These are phyloP conservation scores for Isatis lusitanica DNA, from an alignment of 441 rosid genomes.

Conservation along the genomic window DNA sequence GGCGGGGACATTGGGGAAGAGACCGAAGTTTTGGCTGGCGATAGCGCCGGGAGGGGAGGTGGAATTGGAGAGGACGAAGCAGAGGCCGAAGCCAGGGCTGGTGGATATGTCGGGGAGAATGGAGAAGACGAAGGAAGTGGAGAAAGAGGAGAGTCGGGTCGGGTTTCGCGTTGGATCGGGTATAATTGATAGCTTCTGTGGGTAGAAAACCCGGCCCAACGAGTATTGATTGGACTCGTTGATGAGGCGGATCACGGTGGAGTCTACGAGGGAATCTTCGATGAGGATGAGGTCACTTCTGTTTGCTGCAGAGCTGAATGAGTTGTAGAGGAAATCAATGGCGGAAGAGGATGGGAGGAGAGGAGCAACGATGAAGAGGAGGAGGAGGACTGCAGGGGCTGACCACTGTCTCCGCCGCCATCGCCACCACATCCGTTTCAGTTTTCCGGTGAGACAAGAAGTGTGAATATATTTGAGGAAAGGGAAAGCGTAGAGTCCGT, in stretches of 20 bases:
- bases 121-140: constrained; percentile 81
- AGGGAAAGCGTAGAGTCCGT: constrained; percentile 1
- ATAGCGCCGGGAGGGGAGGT: constrained; percentile 71
- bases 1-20: constrained; percentile 51
- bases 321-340: constrained; percentile 65
- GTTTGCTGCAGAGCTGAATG: constrained; percentile 46
- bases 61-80: constrained; percentile 73
- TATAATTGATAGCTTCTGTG: constrained; percentile 47
- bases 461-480: neutral
- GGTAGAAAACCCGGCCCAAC: constrained; percentile 62
- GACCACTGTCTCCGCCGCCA: neutral
- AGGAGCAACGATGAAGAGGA: constrained; percentile 5
- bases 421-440: constrained; percentile 10
- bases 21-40: constrained; percentile 73
- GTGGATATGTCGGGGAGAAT: constrained; percentile 62
- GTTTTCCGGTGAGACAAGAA: constrained; percentile 12
- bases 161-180: constrained; percentile 41
- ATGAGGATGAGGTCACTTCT: constrained; percentile 49
- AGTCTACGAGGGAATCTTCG: constrained; percentile 55
- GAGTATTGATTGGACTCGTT: constrained; percentile 62
- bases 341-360: constrained; percentile 35
- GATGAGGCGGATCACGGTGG: constrained; percentile 55
- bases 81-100: constrained; percentile 81
- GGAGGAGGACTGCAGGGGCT: constrained; percentile 1
- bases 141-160: constrained; percentile 60